Evolutionary conservation across 495 filamentous ascomycete species (phyloP).

Genomic region (Physcia stellaris): DNA sequence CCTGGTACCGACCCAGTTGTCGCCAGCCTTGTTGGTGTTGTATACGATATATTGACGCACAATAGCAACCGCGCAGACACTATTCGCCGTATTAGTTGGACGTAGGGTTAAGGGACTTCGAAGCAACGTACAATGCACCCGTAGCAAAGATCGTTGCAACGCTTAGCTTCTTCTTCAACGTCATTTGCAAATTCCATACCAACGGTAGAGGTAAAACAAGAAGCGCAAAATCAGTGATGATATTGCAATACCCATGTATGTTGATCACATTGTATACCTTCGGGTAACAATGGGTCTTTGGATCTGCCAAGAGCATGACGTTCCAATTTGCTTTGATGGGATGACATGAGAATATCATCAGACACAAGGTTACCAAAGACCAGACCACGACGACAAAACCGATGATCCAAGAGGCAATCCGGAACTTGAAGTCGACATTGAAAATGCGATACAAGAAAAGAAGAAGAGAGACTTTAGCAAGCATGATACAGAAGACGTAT

Average conservation of each 20-base stretch:
- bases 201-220: slow-evolving; percentile 6
- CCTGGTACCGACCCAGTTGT: neutral
- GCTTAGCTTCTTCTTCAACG: slow-evolving; percentile 4
- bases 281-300: neutral
- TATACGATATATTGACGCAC: slow-evolving; percentile 2
- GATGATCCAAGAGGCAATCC: neutral
- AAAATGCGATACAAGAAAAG: slow-evolving; percentile 9
- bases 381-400: slow-evolving; percentile 2
- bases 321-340: slow-evolving; percentile 1
- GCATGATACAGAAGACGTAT: slow-evolving; percentile 3
- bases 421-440: slow-evolving; percentile 2
- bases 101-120: neutral
- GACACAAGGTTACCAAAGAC: neutral
- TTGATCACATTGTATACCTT: neutral
- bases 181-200: slow-evolving; percentile 7
- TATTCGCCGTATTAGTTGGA: neutral
- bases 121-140: slow-evolving; percentile 5
- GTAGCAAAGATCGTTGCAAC: slow-evolving; percentile 4
- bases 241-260: slow-evolving; percentile 6
- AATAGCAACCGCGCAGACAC: slow-evolving; percentile 1
- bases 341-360: slow-evolving; percentile 5
- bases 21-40: neutral
- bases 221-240: slow-evolving; percentile 3
- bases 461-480: slow-evolving; percentile 6
- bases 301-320: neutral